Conservation (phyloP, 139 green algal species). For the Nannochloris sp. region DNA sequence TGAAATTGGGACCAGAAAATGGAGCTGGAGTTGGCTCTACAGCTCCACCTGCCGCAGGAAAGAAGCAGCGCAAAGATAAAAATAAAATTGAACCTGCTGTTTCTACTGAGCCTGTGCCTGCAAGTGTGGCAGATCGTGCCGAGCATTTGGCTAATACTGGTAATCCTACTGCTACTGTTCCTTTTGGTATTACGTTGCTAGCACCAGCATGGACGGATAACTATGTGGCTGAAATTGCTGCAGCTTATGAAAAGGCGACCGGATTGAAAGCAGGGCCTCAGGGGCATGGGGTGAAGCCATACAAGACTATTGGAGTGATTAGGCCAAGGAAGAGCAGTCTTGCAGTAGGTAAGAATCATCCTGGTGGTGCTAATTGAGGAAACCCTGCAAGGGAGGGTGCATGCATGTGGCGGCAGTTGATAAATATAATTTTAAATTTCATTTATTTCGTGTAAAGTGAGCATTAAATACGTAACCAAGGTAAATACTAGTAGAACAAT, state of each 20-base stretch:
- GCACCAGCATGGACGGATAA: slow-evolving; percentile 53
- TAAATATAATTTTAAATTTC: too few relatives aligned
- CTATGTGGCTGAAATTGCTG: slow-evolving; percentile 56
- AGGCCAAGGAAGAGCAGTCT: too few relatives aligned
- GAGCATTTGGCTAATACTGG: slow-evolving; percentile 22
- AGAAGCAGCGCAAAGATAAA: background rate
- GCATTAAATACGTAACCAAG: too few relatives aligned
- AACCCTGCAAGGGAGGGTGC: too few relatives aligned
- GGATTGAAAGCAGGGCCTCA: slow-evolving; percentile 50
- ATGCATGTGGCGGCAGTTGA: too few relatives aligned
- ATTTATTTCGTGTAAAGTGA: too few relatives aligned
- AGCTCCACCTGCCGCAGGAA: background rate
- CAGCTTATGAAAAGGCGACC: slow-evolving; percentile 21
- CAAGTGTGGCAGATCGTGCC: background rate
- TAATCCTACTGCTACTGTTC: slow-evolving; percentile 29
- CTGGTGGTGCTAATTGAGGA: too few relatives aligned
- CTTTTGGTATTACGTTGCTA: slow-evolving; percentile 74
- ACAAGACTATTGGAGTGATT: background rate
- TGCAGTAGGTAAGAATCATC: too few relatives aligned
- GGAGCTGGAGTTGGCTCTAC: background rate
- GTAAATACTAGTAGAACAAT: too few relatives aligned
- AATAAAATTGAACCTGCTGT: background rate
- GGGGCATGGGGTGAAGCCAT: slow-evolving; percentile 40
- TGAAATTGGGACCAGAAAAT: slow-evolving; percentile 17
- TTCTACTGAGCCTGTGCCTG: background rate